Conservation (phyloP, 176 grass and related monocot genomes). For the Triticum aestivum region IWGSC_CS_RefSeq_v2.1 NC_057794.1:369796785-369797284, state of each 20-base stretch:
- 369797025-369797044: neutral
- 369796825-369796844: neutral
- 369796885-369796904: neutral
- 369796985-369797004: neutral
- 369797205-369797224: conserved; percentile 26
- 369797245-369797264: conserved; percentile 10
- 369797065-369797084: neutral
- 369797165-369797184: conserved; percentile 20
- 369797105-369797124: conserved; percentile 46
- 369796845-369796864: neutral
- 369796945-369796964: neutral
- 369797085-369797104: conserved; percentile 39
- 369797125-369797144: conserved; percentile 21
- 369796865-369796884: neutral
- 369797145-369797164: conserved; percentile 2
- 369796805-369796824: conserved; percentile 4
- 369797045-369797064: neutral
- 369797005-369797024: conserved; percentile 16
- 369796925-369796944: neutral
- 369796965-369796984: neutral
- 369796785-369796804: conserved; percentile 68
- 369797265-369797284: conserved; percentile 48
- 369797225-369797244: conserved; percentile 10
- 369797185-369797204: conserved; percentile 64
- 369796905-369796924: neutral